Conservation (phyloP, 129 eudicot species). For the Flaveria trinervia region DNA sequence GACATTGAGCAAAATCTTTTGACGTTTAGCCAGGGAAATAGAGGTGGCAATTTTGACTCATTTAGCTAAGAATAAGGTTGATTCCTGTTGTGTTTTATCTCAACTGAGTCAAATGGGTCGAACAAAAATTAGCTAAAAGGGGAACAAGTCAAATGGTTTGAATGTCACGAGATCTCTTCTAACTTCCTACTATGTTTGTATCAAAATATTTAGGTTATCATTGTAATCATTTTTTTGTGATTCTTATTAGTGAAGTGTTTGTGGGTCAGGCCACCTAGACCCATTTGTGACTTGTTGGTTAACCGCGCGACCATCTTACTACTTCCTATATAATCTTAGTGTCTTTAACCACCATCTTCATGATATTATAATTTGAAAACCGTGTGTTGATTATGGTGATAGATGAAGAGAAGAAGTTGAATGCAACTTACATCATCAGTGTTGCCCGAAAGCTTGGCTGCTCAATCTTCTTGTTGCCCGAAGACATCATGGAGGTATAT, state of each 20-base stretch:
- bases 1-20: constrained; percentile 16
- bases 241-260: neutral
- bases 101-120: neutral
- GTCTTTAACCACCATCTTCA: neutral
- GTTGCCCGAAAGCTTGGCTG: constrained; percentile 99
- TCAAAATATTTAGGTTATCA: neutral
- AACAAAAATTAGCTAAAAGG: neutral
- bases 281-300: neutral
- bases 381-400: constrained; percentile 19
- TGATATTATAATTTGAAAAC: constrained; percentile 11
- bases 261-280: neutral
- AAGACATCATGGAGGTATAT: constrained; percentile 94
- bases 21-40: neutral
- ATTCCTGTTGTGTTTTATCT: neutral
- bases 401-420: constrained; percentile 94
- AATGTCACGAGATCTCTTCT: neutral
- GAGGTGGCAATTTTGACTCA: neutral
- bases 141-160: neutral
- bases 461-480: constrained; percentile 90
- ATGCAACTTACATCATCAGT: constrained; percentile 95
- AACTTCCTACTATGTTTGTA: neutral
- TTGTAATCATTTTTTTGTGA: neutral
- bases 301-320: neutral
- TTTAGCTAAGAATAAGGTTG: neutral
- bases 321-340: neutral